phyloP scores from a whole-genome alignment of 1,284 basidiomycete genomes.

The Golubevia sp. region DNA sequence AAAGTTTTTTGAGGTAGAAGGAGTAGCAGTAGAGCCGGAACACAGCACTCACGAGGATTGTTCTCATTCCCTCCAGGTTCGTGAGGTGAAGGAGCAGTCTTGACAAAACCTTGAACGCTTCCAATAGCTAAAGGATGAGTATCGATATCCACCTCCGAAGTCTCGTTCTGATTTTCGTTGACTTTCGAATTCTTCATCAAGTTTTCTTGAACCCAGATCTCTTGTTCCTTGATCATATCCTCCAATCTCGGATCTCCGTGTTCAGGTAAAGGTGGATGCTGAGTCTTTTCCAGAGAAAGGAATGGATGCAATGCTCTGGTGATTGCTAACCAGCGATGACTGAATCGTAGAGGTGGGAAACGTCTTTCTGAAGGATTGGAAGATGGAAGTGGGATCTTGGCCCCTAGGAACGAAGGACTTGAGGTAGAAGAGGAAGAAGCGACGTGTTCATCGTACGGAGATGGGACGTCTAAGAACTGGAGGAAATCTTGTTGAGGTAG shows the following conservation, averaged over 20 bases:
- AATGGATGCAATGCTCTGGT: conserved; percentile 81
- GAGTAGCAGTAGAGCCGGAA: no score
- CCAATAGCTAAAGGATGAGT: conserved; percentile 62
- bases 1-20: no score
- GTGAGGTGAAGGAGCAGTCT: conserved; percentile 72
- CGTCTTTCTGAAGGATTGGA: not conserved
- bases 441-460: no score
- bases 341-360: no score
- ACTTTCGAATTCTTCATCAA: conserved; percentile 69
- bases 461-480: conserved; percentile 63
- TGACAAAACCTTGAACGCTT: conserved; percentile 73
- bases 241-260: conserved; percentile 65
- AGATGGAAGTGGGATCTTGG: not conserved
- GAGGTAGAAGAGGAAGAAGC: no score
- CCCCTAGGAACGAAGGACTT: no score
- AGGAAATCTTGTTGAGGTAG: conserved; percentile 79
- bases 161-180: conserved; percentile 27
- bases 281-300: conserved; percentile 68
- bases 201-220: conserved; percentile 67
- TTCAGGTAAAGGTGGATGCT: conserved; percentile 69
- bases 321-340: conserved; percentile 79
- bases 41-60: conserved; percentile 23
- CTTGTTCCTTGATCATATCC: conserved; percentile 62
- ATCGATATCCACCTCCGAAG: conserved; percentile 10
- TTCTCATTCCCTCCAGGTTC: conserved; percentile 61